phyloP scores from a whole-genome alignment of 1,284 basidiomycete genomes.

The Marasmius sp. region DNA sequence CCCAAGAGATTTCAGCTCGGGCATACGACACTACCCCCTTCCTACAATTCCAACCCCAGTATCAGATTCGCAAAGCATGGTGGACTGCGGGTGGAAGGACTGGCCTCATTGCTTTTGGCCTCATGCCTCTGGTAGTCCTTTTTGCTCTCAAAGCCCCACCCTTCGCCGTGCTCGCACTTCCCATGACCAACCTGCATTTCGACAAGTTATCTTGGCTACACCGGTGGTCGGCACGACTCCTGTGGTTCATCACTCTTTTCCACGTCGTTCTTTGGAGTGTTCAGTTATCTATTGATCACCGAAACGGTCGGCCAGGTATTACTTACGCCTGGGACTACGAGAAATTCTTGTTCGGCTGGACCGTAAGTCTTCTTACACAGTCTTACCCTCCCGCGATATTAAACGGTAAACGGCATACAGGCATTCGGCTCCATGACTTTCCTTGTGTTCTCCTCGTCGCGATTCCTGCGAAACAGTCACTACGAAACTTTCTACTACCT shows the following conservation, averaged over 20 bases:
- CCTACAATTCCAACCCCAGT: slow-evolving; percentile 43
- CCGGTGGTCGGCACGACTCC: slow-evolving; percentile 70
- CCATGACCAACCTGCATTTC: slow-evolving; percentile 68
- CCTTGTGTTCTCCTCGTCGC: slow-evolving; percentile 63
- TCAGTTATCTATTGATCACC: slow-evolving; percentile 60
- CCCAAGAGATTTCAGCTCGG: slow-evolving; percentile 10
- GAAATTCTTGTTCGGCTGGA: slow-evolving; percentile 75
- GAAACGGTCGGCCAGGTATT: slow-evolving; percentile 56
- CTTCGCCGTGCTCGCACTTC: slow-evolving; percentile 77
- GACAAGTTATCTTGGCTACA: slow-evolving; percentile 79
- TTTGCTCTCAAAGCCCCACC: slow-evolving; percentile 83
- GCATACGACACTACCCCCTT: slow-evolving; percentile 23
- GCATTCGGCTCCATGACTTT: slow-evolving; percentile 73
- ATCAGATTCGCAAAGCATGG: slow-evolving; percentile 70
- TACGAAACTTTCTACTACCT: slow-evolving; percentile 80
- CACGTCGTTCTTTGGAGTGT: slow-evolving; percentile 80
- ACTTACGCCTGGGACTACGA: slow-evolving; percentile 64
- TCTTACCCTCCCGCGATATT: slow-evolving; percentile 2
- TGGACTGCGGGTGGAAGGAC: slow-evolving; percentile 79
- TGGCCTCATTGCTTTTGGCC: slow-evolving; percentile 77
- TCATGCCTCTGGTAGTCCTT: slow-evolving; percentile 76
- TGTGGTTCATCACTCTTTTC: slow-evolving; percentile 69
- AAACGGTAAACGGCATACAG: slow-evolving; percentile 30
- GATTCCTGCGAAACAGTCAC: slow-evolving; percentile 61
- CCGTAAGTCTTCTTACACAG: slow-evolving; percentile 44